These are phyloP conservation scores for Hypoxylon sp. DNA, from an alignment of 2,329 filamentous ascomycete species.

Conservation along the genomic window DNA sequence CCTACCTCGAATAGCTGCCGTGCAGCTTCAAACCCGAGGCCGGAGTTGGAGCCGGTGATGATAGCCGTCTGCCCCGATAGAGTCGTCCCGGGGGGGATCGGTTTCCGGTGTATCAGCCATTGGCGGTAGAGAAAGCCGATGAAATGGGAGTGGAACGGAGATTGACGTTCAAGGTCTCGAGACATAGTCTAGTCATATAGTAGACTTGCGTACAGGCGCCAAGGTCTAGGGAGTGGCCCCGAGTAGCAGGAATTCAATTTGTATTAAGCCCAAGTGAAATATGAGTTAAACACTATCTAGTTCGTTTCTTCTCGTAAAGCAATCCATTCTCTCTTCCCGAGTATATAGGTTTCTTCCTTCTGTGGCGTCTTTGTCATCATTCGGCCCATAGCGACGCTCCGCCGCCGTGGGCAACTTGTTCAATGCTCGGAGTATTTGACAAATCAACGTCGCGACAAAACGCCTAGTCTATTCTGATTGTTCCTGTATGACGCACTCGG, in stretches of 20 bases:
- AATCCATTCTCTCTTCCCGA: background rate
- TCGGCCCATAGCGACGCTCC: slow-evolving; percentile 11
- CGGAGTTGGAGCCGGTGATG: slow-evolving; percentile 40
- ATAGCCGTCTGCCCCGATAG: slow-evolving; percentile 37
- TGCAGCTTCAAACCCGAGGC: slow-evolving; percentile 38
- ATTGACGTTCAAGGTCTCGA: slow-evolving; percentile 54
- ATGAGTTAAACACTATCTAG: background rate
- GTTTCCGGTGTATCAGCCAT: slow-evolving; percentile 41
- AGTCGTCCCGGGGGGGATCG: slow-evolving; percentile 39
- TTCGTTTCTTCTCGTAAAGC: background rate
- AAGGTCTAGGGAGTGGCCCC: background rate
- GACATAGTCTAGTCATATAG: slow-evolving; percentile 54
- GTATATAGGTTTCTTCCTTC: slow-evolving; percentile 4
- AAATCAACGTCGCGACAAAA: slow-evolving; percentile 24
- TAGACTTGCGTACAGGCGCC: background rate
- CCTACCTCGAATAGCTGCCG: slow-evolving; percentile 36
- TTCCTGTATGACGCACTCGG: slow-evolving; percentile 24
- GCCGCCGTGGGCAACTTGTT: slow-evolving; percentile 9
- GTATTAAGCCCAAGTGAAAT: background rate
- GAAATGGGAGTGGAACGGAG: slow-evolving; percentile 53
- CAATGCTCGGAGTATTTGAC: slow-evolving; percentile 10
- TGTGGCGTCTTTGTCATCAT: background rate
- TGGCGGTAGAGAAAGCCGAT: slow-evolving; percentile 60
- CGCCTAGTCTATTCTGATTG: slow-evolving; percentile 1
- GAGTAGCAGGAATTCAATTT: background rate